A percentile compares a stretch with the other conserved stretches of the same genome.
Evolutionary conservation across 305 asterid genomes (phyloP).

Genomic region (Petunia hybrid): DNA sequence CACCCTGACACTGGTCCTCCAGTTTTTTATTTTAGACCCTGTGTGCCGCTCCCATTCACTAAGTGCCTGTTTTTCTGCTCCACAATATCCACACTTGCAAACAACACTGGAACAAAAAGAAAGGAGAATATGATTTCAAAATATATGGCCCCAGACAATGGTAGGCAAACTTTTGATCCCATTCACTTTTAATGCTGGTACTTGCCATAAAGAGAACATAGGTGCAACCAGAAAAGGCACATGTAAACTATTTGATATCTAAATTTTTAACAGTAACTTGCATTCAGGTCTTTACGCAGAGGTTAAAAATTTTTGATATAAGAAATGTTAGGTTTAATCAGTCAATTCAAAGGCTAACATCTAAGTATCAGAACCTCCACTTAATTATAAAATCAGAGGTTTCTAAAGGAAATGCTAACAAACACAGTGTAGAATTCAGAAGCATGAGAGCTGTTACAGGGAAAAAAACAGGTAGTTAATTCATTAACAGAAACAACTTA

Average conservation of each 20-base stretch:
- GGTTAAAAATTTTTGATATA: neutral
- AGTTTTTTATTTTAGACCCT: slow-evolving; percentile 82
- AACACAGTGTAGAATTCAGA: neutral
- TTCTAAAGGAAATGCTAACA: neutral
- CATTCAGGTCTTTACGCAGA: slow-evolving; percentile 13
- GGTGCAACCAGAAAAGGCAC: neutral
- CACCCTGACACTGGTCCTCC: slow-evolving; percentile 94
- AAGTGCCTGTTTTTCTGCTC: slow-evolving; percentile 86
- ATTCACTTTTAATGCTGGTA: neutral
- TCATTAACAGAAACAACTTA: neutral
- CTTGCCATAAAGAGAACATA: neutral
- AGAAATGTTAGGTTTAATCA: slow-evolving; percentile 18
- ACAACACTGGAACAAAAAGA: slow-evolving; percentile 74
- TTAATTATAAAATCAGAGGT: slow-evolving; percentile 16
- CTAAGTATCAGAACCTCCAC: neutral
- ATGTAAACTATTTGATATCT: slow-evolving; percentile 8
- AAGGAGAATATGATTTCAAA: slow-evolving; percentile 10
- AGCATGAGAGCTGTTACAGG: slow-evolving; percentile 11
- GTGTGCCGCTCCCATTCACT: slow-evolving; percentile 99
- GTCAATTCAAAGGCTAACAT: slow-evolving; percentile 1
- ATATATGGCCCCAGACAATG: neutral
- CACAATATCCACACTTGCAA: slow-evolving; percentile 97
- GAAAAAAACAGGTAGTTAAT: neutral
- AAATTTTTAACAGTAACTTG: slow-evolving; percentile 3
- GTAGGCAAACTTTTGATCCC: neutral